Base-by-base conservation (phyloP, 2,329 filamentous ascomycete species). In the Periconia sp. region DNA sequence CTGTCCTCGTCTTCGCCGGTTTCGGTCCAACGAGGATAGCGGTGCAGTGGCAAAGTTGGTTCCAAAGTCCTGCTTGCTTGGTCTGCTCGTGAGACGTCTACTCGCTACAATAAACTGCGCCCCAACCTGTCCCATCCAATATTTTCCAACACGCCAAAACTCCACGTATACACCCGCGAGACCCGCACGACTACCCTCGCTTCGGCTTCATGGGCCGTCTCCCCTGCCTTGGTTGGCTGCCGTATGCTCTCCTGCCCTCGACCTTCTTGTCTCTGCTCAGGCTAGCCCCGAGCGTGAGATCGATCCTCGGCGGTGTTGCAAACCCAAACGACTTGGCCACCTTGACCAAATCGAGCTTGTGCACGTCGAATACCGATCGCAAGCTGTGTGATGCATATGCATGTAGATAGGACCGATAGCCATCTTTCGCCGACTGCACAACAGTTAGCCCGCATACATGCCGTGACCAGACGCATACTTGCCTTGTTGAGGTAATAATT, bases 401-500 rank as follows among this genome's bases (percentile, higher is more conserved):
- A 69, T 97, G 91, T 17, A 99, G 81, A 69, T 99, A 99, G 15
- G 88, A 89, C 47, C 89, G 83, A 76, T 94, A 95, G 4, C 89
- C 82, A 54, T 86, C 83, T 66, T 86, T 86, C 30, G 83, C 83
- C 22, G 81, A 84, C 78, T 82, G 21, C 30, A 28, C 33, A 30
- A 30, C 24, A 7, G 23, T 24, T 43, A 43, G 36, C n/a, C n/a
- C n/a, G n/a, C n/a, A n/a, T 56, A 35, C 46, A 30, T 23, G 32
- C 8, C 50, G 36, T 10, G 16, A 9, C 7, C 11, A n/a, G 18
- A 25, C 25, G 28, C 22, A 31, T 8, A 35, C 73, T 43, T 65
- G 82, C 79, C 81, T 96, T 94, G 77, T 96, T 94, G 45, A 99
- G 81, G 71, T 96, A 96, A 77, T 97, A 97, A 73, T 99, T 97